Conservation (phyloP, 2,329 filamentous ascomycete species). For the Fusarium camptoceras region DNA sequence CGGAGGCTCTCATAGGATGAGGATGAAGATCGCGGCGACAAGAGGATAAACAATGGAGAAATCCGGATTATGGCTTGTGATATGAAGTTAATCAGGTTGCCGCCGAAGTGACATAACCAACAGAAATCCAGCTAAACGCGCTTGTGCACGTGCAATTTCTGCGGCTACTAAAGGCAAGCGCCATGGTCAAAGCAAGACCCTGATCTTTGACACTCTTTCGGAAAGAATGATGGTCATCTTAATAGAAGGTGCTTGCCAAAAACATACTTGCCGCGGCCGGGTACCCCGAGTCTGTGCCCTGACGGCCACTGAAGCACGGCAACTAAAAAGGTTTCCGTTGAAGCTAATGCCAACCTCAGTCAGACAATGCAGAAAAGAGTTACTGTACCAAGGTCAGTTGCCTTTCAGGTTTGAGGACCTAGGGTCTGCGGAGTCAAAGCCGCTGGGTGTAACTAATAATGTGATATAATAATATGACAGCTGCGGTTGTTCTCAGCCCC, state of each 20-base stretch:
- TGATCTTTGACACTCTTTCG: conserved; percentile 3
- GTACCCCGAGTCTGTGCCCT: conserved; percentile 12
- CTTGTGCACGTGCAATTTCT: conserved; percentile 28
- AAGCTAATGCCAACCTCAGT: conserved; percentile 21
- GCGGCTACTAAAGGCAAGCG: conserved; percentile 30
- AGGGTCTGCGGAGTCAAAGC: neutral
- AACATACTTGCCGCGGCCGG: conserved; percentile 42
- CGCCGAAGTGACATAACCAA: conserved; percentile 9
- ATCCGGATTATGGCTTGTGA: conserved; percentile 1
- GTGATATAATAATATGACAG: conserved; percentile 1
- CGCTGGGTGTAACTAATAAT: neutral
- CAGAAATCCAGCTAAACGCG: conserved; percentile 19
- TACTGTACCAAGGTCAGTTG: neutral
- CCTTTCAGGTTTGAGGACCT: neutral
- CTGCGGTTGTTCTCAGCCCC: neutral
- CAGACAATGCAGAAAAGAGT: neutral
- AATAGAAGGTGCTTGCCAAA: conserved; percentile 22
- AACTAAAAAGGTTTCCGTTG: conserved; percentile 11
- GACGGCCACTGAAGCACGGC: neutral
- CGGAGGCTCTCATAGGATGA: neutral
- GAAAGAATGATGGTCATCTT: conserved; percentile 8
- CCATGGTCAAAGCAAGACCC: conserved; percentile 10
- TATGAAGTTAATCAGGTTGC: conserved; percentile 24
- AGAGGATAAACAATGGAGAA: neutral
- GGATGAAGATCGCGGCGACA: neutral